Evolutionary conservation across 192 early-diverging fungal genomes (phyloP).

Genomic region (Coemansia sp.): DNA sequence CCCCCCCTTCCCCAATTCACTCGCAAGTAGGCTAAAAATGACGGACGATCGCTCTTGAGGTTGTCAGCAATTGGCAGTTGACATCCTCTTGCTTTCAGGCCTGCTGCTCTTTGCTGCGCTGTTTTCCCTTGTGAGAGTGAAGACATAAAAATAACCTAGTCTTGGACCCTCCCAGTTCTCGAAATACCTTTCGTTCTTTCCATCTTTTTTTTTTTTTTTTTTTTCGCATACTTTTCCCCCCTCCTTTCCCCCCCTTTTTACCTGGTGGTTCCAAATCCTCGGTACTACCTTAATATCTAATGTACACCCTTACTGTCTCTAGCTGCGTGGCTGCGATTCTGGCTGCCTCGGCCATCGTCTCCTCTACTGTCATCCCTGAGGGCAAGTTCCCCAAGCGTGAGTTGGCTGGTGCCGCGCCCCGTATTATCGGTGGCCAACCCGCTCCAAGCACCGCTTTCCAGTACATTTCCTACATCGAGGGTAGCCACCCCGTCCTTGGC

Average conservation of each 20-base stretch:
- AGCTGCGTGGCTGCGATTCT: conserved; percentile 9
- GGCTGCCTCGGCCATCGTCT: conserved; percentile 8
- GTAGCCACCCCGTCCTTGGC: conserved; percentile 3
- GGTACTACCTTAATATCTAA: background rate
- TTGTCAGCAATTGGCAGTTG: background rate
- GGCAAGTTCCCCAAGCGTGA: conserved; percentile 15
- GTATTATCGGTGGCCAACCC: conserved; percentile 46
- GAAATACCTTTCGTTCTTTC: background rate
- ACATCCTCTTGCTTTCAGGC: conserved; percentile 8
- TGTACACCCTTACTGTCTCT: conserved; percentile 6
- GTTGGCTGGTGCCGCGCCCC: conserved; percentile 4
- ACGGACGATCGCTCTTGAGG: conserved; percentile 1
- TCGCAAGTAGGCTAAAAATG: too few species aligned
- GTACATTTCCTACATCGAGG: conserved; percentile 38
- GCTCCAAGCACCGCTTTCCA: conserved; percentile 26
- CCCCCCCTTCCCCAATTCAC: too few species aligned
- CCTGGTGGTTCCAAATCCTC: background rate
- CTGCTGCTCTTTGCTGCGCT: conserved; percentile 46
- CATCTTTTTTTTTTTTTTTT: background rate
- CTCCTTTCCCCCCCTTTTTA: background rate
- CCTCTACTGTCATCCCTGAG: conserved; percentile 3
- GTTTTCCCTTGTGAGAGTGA: conserved; percentile 61
- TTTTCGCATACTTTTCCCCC: background rate
- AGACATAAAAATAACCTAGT: background rate
- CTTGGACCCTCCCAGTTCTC: background rate